Conservation (phyloP, 192 early-diverging fungal genomes). For the Paraglomus brasilianum region DNA sequence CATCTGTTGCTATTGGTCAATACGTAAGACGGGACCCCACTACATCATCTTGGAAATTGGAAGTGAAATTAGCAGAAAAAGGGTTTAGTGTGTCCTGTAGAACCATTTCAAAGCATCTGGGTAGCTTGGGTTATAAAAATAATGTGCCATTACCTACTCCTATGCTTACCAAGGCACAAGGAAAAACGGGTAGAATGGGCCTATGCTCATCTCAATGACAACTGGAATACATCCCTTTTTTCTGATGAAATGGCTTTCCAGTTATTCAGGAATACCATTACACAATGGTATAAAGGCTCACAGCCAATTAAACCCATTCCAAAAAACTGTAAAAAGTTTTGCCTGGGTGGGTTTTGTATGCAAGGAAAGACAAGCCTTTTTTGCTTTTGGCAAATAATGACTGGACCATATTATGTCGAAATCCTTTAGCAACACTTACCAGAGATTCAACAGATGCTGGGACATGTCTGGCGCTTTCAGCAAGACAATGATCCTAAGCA, state of each 20-base stretch:
- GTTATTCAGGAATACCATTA: slow-evolving; percentile 3
- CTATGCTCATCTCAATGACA: slow-evolving; percentile 9
- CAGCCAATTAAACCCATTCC: not conserved
- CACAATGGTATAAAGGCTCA: slow-evolving; percentile 1
- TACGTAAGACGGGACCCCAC: not conserved
- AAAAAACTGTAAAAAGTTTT: not conserved
- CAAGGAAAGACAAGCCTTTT: slow-evolving; percentile 8
- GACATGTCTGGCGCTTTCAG: not conserved
- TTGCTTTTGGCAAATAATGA: slow-evolving; percentile 17
- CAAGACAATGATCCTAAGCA: slow-evolving; percentile 25
- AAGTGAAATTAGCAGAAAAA: not conserved
- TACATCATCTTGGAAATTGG: not conserved
- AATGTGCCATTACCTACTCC: not conserved
- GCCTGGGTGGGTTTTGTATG: slow-evolving; percentile 17
- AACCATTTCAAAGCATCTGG: slow-evolving; percentile 2
- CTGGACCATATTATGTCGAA: slow-evolving; percentile 15
- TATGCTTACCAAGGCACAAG: not conserved
- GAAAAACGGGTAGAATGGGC: slow-evolving; percentile 1
- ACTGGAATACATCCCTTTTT: not conserved
- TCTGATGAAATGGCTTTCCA: not conserved
- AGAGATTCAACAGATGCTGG: slow-evolving; percentile 13
- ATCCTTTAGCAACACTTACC: slow-evolving; percentile 6
- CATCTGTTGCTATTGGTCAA: too few relatives aligned
- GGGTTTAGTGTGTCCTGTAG: not conserved
- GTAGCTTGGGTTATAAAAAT: not conserved